Base-by-base conservation (phyloP, 176 grass and related monocot genomes). In the Eragrostis curvula region DNA sequence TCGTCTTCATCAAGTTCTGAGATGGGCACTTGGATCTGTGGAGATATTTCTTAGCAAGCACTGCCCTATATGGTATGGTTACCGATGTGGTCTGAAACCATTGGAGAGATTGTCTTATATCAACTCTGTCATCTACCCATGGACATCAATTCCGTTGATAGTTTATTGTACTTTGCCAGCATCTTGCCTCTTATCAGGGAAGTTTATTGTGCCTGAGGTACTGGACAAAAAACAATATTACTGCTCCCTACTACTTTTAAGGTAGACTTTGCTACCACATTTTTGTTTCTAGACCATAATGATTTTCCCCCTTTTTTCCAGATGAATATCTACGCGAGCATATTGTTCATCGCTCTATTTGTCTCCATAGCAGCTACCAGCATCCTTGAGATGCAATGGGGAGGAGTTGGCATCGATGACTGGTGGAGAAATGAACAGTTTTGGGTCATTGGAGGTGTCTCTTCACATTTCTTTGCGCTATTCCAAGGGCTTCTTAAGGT, bases 361-460 rank as follows among this genome's bases (percentile, higher is more conserved):
- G 65, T 81, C 78, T 81, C 78, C 49, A 81, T 81, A 81, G 78
- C 78, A 29, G 78, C 65, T 81, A 81, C 78, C 49, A 81, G 78
- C 78, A 70, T 81, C 49, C 78, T 81, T 56, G 78, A 81, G 65
- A 81, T 81, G 78, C 78, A 43, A 17, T 81, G 78, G 78, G 78
- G 78, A 57, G 78, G 65, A 69, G 78, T 81, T 53, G 11, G 65
- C 40, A 57, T 81, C 23, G 50, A 81, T 45, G 78, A 81, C 27
- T 81, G 78, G 78, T 81, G 78, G 78, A 81, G 78, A 81, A 81
- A 81, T 57, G 78, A 81, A 5, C 78, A 81, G 36, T 81, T 81
- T 70, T 81, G 78, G 78, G 78, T 81, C 27, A 81, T 81, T 4
- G 65, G 78, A 3, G 78, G 78, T 56, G 78, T 81, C 36, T 81